Conservation (phyloP, 2,329 filamentous ascomycete genomes). For the Alternaria gansuensis region DNA sequence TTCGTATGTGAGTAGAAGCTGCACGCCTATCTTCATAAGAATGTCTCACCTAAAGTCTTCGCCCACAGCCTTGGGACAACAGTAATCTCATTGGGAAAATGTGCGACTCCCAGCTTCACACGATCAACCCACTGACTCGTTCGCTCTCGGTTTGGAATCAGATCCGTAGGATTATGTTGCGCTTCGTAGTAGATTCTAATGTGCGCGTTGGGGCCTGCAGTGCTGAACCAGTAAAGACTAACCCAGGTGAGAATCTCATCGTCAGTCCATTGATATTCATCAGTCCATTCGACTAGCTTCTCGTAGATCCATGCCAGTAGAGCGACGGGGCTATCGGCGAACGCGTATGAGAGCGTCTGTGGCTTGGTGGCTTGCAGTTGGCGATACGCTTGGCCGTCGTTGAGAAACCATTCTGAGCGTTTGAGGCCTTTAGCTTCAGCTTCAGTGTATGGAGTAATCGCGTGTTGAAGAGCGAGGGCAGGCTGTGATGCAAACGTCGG, state of each 20-base stretch:
- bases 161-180: slow-evolving; percentile 52
- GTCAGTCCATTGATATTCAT: slow-evolving; percentile 75
- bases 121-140: slow-evolving; percentile 56
- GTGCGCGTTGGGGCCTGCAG: slow-evolving; percentile 72
- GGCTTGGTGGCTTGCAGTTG: slow-evolving; percentile 72
- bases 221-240: slow-evolving; percentile 75
- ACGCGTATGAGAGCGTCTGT: slow-evolving; percentile 74
- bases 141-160: slow-evolving; percentile 43
- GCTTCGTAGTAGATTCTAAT: slow-evolving; percentile 77
- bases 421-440: slow-evolving; percentile 63
- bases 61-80: slow-evolving; percentile 66
- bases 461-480: slow-evolving; percentile 65
- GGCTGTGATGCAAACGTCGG: slow-evolving; percentile 60
- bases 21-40: background rate
- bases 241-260: slow-evolving; percentile 81
- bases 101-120: slow-evolving; percentile 63
- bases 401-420: slow-evolving; percentile 66
- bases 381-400: slow-evolving; percentile 68
- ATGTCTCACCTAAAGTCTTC: slow-evolving; percentile 62
- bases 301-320: slow-evolving; percentile 82
- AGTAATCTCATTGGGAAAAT: slow-evolving; percentile 67
- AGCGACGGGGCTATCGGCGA: slow-evolving; percentile 74
- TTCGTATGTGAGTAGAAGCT: slow-evolving; percentile 4
- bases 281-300: slow-evolving; percentile 80
- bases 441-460: slow-evolving; percentile 63